phyloP scores from a whole-genome alignment of 2,329 filamentous ascomycete species.

The Ophiosphaerella korrae region DNA sequence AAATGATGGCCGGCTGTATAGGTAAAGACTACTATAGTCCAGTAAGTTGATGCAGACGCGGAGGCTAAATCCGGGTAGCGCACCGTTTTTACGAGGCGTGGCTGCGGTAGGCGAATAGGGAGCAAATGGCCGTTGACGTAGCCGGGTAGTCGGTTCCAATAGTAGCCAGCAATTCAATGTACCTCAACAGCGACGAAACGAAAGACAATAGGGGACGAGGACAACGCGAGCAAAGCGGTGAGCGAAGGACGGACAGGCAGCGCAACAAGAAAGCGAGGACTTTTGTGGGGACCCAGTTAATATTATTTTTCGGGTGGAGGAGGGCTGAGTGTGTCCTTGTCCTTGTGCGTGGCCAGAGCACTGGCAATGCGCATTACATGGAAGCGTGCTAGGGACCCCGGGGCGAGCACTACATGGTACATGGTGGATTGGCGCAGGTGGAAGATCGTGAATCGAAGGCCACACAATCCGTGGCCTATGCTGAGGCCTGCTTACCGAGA shows the following conservation, averaged over 20 bases:
- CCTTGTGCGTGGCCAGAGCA: slow-evolving; percentile 30
- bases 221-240: slow-evolving; percentile 27
- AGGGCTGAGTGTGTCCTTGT: slow-evolving; percentile 40
- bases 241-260: slow-evolving; percentile 30
- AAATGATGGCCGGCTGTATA: slow-evolving; percentile 35
- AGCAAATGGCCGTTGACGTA: slow-evolving; percentile 22
- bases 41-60: slow-evolving; percentile 26
- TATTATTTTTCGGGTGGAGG: slow-evolving; percentile 39
- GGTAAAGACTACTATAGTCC: slow-evolving; percentile 20
- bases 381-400: slow-evolving; percentile 33
- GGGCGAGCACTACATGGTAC: slow-evolving; percentile 10
- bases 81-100: slow-evolving; percentile 30
- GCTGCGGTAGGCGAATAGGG: slow-evolving; percentile 35
- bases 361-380: slow-evolving; percentile 41
- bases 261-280: slow-evolving; percentile 36
- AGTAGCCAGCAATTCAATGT: not conserved
- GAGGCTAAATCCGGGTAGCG: slow-evolving; percentile 28
- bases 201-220: slow-evolving; percentile 17
- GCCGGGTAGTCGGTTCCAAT: slow-evolving; percentile 21
- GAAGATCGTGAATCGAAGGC: slow-evolving; percentile 29
- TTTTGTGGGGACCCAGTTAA: slow-evolving; percentile 26
- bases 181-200: slow-evolving; percentile 29
- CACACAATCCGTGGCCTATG: slow-evolving; percentile 25
- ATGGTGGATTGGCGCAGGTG: slow-evolving; percentile 34
- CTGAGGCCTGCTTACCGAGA: slow-evolving; percentile 28